phyloP scores from a whole-genome alignment of 352 stramenopile genomes.

The Pythium volutum region DNA sequence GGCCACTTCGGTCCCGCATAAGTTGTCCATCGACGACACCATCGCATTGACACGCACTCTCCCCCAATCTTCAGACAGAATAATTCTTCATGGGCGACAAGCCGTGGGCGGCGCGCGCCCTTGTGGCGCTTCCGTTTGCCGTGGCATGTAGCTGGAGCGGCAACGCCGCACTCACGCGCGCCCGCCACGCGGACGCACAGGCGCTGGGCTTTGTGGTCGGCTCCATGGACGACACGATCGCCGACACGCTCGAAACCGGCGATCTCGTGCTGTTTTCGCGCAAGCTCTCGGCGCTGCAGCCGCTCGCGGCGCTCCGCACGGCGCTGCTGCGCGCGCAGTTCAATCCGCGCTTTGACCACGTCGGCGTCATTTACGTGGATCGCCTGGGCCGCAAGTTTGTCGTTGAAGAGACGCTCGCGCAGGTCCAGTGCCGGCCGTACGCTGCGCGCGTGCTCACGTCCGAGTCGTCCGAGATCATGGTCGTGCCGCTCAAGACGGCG shows the following conservation, averaged over 20 bases:
- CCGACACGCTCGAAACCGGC: constrained; percentile 83
- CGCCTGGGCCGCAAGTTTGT: constrained; percentile 79
- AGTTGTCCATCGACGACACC: neutral
- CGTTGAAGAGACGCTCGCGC: constrained; percentile 76
- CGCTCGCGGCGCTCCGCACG: constrained; percentile 66
- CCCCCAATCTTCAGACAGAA: neutral
- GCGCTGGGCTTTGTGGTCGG: constrained; percentile 54
- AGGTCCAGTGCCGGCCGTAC: constrained; percentile 79
- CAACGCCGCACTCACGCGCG: constrained; percentile 56
- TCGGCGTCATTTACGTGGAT: constrained; percentile 79
- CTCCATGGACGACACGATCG: constrained; percentile 86
- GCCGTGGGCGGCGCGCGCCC: constrained; percentile 35
- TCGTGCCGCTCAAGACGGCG: constrained; percentile 66
- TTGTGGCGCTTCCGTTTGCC: constrained; percentile 60
- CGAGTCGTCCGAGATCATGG: constrained; percentile 70
- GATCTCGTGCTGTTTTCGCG: constrained; percentile 80
- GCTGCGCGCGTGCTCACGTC: constrained; percentile 70
- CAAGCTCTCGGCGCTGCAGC: constrained; percentile 69
- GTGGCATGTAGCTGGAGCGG: constrained; percentile 62
- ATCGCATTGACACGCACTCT: constrained; percentile 8
- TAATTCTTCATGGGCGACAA: constrained; percentile 10
- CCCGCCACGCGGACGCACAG: constrained; percentile 35
- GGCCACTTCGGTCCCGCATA: neutral
- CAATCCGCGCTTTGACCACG: constrained; percentile 77
- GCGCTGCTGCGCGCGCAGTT: constrained; percentile 49